A percentile compares a stretch with the other conserved stretches of the same genome.
phyloP scores from a whole-genome alignment of 805 yeast species.

The Candida ascalaphidarum region DNA sequence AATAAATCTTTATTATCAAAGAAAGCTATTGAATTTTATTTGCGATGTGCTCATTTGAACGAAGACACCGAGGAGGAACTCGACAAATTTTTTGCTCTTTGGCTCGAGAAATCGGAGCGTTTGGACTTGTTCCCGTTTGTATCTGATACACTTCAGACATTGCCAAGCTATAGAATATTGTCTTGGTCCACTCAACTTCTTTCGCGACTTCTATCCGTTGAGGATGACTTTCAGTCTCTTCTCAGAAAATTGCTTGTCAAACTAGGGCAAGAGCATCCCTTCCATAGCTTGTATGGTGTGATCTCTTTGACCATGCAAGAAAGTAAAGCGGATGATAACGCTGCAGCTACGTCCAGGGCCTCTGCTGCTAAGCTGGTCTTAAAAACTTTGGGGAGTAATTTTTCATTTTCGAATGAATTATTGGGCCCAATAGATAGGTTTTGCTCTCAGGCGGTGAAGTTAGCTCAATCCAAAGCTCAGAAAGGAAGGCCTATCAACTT shows the following conservation, averaged over 20 bases:
- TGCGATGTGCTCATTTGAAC: constrained; percentile 39
- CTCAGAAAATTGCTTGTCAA: constrained; percentile 39
- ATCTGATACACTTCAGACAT: constrained; percentile 18
- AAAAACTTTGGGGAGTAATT: neutral
- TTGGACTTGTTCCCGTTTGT: constrained; percentile 37
- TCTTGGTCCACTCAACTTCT: constrained; percentile 81
- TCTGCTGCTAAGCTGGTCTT: constrained; percentile 38
- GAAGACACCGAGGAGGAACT: constrained; percentile 41
- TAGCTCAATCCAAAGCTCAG: constrained; percentile 40
- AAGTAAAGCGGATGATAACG: constrained; percentile 17
- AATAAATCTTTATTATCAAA: constrained; percentile 36
- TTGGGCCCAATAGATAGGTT: constrained; percentile 41
- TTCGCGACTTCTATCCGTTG: constrained; percentile 52
- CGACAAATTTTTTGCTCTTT: constrained; percentile 74
- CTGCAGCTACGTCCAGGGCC: constrained; percentile 40
- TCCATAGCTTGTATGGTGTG: constrained; percentile 58
- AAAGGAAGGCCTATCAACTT: constrained; percentile 23
- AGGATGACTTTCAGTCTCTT: constrained; percentile 44
- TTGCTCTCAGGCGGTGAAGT: constrained; percentile 39
- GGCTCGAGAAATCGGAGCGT: constrained; percentile 58
- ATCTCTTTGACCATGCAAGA: constrained; percentile 47
- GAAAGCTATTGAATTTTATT: constrained; percentile 51
- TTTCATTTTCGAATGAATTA: constrained; percentile 6
- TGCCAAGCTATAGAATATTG: constrained; percentile 57
- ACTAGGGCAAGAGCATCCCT: constrained; percentile 55